phyloP scores from a whole-genome alignment of 148 eudicot genomes.

The Beta vulgaris region DNA sequence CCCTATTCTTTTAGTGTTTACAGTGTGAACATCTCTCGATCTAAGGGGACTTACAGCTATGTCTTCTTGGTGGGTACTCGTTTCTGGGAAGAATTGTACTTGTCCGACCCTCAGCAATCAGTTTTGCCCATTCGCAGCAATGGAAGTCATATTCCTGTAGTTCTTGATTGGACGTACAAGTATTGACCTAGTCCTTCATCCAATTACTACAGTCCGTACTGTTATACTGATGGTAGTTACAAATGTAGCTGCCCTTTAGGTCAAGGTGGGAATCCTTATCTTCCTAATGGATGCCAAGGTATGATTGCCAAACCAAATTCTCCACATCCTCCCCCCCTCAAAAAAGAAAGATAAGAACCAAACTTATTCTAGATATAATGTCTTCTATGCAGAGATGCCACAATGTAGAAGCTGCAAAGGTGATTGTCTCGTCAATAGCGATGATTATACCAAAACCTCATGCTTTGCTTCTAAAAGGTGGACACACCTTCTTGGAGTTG shows the following conservation, averaged over 20 bases:
- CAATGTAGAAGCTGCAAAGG: constrained; percentile 18
- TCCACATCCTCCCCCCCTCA: not conserved
- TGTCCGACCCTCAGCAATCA: constrained; percentile 7
- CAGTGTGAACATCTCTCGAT: constrained; percentile 12
- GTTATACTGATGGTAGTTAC: not conserved
- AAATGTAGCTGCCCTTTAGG: constrained; percentile 7
- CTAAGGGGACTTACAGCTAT: constrained; percentile 8
- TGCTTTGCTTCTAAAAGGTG: constrained; percentile 7
- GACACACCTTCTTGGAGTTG: constrained; percentile 19
- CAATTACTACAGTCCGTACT: constrained; percentile 6
- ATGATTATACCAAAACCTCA: not conserved
- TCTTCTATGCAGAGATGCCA: constrained; percentile 2
- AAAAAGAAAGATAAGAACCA: no score
- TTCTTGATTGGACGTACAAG: constrained; percentile 14
- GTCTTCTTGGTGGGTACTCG: constrained; percentile 2
- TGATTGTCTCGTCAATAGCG: not conserved
- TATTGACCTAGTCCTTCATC: constrained; percentile 14
- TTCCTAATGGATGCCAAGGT: constrained; percentile 28
- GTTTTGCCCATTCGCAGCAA: constrained; percentile 8
- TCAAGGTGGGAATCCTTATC: constrained; percentile 25
- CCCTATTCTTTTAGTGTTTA: constrained; percentile 11
- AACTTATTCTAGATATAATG: not conserved
- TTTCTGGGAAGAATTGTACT: not conserved
- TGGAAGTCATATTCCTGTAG: constrained; percentile 15
- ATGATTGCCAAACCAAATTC: constrained; percentile 1